phyloP scores from a whole-genome alignment of 2,329 filamentous ascomycete species.

The Clarireedia sp. region DNA sequence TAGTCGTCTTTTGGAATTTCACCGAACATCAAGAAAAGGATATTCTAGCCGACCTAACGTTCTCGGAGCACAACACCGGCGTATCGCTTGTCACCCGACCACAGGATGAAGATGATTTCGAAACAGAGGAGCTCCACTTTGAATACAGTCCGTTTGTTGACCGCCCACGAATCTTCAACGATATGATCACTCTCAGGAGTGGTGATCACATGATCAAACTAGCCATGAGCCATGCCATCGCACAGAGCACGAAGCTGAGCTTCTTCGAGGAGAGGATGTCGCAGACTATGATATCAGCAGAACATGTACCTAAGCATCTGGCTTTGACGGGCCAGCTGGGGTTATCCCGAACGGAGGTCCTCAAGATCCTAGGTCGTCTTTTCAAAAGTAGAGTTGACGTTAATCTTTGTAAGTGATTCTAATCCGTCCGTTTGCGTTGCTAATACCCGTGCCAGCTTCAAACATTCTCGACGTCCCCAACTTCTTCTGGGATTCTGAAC shows the following conservation, averaged over 20 bases:
- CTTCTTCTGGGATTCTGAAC: constrained; percentile 98
- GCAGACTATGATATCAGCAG: constrained; percentile 84
- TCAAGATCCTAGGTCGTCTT: constrained; percentile 80
- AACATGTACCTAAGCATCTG: constrained; percentile 82
- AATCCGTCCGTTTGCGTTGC: constrained; percentile 7
- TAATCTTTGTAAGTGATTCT: constrained; percentile 71
- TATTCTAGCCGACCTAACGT: constrained; percentile 87
- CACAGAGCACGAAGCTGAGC: constrained; percentile 91
- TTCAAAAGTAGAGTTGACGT: constrained; percentile 96
- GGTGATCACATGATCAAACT: constrained; percentile 99
- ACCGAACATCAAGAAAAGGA: constrained; percentile 94
- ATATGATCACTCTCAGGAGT: constrained; percentile 95
- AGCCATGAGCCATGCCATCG: constrained; percentile 93
- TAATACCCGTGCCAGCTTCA: constrained; percentile 50
- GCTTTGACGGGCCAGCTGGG: constrained; percentile 85
- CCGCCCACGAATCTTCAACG: constrained; percentile 89
- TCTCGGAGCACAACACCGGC: constrained; percentile 62
- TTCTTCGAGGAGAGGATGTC: constrained; percentile 97
- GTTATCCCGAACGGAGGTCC: constrained; percentile 86
- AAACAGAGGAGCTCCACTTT: constrained; percentile 98
- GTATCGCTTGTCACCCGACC: constrained; percentile 68
- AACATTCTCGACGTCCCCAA: constrained; percentile 95
- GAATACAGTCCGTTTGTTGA: constrained; percentile 86
- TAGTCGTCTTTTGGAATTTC: constrained; percentile 99
- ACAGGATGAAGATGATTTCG: constrained; percentile 81